Base-by-base conservation (phyloP, 2,329 filamentous ascomycete species). In the Colletotrichum sidae region DNA sequence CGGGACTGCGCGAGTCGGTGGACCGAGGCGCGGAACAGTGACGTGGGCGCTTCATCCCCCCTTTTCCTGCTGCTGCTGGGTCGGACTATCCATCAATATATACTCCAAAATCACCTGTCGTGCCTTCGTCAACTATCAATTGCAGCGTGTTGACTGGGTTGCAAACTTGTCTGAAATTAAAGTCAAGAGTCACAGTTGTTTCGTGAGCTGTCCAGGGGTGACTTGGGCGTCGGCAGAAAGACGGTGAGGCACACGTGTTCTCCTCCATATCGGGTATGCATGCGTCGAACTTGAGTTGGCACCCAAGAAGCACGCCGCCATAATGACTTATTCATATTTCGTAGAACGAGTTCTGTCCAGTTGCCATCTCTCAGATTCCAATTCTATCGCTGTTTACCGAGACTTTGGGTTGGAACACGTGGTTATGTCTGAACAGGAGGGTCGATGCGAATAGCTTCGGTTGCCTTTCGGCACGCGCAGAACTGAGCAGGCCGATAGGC, bases 201-300 rank as follows among this genome's bases (percentile, higher is more conserved):
- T 25, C 25, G 25, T 25, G 25, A 25, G 52, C 38, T 38, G 52
- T 51, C 17, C 47, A 44, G 37, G n/a, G 46, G 11, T 34, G 53
- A 47, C 34, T 25, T 25, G 25, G 25, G 25, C 25, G 25, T 25
- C 25, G 4, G 25, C 25, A 25, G 41, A 35, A 10, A 12, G 38
- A 62, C 47, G 52, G 46, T 56, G 58, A 56, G 57, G 42, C 52
- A 65, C 62, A 65, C 62, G 58, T 65, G 62, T 65, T 65, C 62
- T 62, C 62, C 62, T 65, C 58, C 62, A 65, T 57, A 55, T 65
- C 56, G 58, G 62, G 62, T 60, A 62, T 15, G 33, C 62, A 62
- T 65, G 62, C 62, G 58, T 65, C 52, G 38, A 38, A 13, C 51
- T 56, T 42, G 35, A 42, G 54, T 37, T 52, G 37, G 46, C 47